Percentiles rank a stretch among this genome's conserved stretches.
Conservation (phyloP, 805 yeast genomes). For the Kuraishia floccosa region DNA sequence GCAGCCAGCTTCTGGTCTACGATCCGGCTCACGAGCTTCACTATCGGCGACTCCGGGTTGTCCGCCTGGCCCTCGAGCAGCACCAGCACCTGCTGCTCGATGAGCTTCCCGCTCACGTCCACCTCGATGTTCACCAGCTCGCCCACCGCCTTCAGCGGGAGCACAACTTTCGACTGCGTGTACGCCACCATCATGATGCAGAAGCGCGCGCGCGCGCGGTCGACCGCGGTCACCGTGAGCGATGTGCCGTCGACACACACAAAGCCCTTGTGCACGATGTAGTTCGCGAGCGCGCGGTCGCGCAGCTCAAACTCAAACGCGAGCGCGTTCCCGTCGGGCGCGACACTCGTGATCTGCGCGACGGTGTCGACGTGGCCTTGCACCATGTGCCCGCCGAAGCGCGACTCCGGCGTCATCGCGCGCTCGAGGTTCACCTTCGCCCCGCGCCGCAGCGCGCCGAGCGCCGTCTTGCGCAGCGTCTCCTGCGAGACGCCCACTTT, state of each 20-base stretch:
- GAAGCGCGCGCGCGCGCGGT: slow-evolving; percentile 45
- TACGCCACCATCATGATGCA: slow-evolving; percentile 87
- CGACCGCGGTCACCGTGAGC: slow-evolving; percentile 75
- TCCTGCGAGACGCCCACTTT: slow-evolving; percentile 93
- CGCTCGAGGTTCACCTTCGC: slow-evolving; percentile 78
- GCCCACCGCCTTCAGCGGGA: slow-evolving; percentile 55
- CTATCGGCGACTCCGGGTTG: slow-evolving; percentile 37
- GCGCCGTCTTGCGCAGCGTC: slow-evolving; percentile 70
- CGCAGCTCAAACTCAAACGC: slow-evolving; percentile 63
- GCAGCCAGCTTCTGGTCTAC: slow-evolving; percentile 36
- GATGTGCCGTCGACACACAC: slow-evolving; percentile 90
- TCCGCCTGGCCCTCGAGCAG: slow-evolving; percentile 42
- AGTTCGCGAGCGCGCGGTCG: slow-evolving; percentile 49
- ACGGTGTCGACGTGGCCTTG: slow-evolving; percentile 96
- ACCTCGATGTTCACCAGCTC: slow-evolving; percentile 83
- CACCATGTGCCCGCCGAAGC: slow-evolving; percentile 96
- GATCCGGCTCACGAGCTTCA: slow-evolving; percentile 32
- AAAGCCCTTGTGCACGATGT: slow-evolving; percentile 92
- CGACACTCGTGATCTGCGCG: slow-evolving; percentile 46
- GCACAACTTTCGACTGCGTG: slow-evolving; percentile 72
- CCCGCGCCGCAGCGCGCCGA: slow-evolving; percentile 50
- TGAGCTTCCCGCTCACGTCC: slow-evolving; percentile 84
- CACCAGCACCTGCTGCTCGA: slow-evolving; percentile 72
- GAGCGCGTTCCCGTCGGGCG: slow-evolving; percentile 65
- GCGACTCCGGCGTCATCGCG: slow-evolving; percentile 68